These are phyloP conservation scores for Sordariomycetes sp. DNA, from an alignment of 2,329 filamentous ascomycete genomes.

Conservation along the genomic window DNA sequence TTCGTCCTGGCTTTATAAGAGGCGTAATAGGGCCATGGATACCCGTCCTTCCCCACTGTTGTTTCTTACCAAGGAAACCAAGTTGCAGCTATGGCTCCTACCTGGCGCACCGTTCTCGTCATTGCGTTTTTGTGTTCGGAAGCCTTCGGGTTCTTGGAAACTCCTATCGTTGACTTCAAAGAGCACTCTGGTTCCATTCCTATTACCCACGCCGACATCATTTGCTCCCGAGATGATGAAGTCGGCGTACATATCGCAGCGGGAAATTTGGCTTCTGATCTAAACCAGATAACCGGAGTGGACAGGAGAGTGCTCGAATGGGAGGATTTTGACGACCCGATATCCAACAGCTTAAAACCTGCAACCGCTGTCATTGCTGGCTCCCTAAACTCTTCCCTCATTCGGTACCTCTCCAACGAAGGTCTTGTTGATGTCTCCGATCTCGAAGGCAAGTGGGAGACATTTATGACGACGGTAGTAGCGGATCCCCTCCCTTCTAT, in stretches of 20 bases:
- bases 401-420: conserved; percentile 43
- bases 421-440: conserved; percentile 35
- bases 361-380: conserved; percentile 52
- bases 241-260: conserved; percentile 21
- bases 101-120: too few relatives aligned
- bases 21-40: too few relatives aligned
- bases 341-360: conserved; percentile 28
- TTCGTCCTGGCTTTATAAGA: too few relatives aligned
- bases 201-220: conserved; percentile 17
- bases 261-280: conserved; percentile 17
- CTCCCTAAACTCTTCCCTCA: conserved; percentile 53
- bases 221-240: conserved; percentile 18
- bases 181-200: conserved; percentile 8
- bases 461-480: conserved; percentile 51
- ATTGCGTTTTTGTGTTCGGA: not conserved
- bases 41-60: too few relatives aligned
- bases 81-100: too few relatives aligned
- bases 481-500: conserved; percentile 45
- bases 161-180: not conserved
- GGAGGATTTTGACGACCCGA: conserved; percentile 13
- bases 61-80: too few relatives aligned
- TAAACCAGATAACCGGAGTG: conserved; percentile 13
- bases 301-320: not conserved
- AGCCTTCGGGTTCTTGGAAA: not conserved
- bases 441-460: conserved; percentile 58